phyloP scores from a whole-genome alignment of 208 protist species.

The Naegleria gruberi region DNA sequence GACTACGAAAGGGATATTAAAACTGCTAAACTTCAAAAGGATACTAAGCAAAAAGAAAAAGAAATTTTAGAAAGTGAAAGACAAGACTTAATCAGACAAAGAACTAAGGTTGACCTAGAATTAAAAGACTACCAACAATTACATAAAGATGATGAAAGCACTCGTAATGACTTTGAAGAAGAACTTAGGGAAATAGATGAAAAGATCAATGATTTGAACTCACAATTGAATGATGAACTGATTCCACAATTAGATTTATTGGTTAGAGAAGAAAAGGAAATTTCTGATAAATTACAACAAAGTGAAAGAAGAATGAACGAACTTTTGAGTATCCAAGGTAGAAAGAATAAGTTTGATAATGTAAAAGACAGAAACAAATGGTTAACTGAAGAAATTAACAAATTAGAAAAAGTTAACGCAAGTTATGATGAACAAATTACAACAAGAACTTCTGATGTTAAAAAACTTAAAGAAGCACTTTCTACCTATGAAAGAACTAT shows the following conservation, averaged over 20 bases:
- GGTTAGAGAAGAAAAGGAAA: constrained; percentile 33
- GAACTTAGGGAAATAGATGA: constrained; percentile 51
- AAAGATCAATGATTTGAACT: constrained; percentile 35
- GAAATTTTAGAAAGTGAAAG: constrained; percentile 13
- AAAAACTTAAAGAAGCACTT: constrained; percentile 30
- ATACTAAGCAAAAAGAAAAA: background rate
- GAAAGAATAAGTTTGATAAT: constrained; percentile 74
- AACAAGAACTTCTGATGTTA: constrained; percentile 43
- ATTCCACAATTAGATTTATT: constrained; percentile 41
- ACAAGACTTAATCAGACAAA: constrained; percentile 5
- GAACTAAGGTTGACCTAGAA: constrained; percentile 45
- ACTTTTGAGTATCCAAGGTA: constrained; percentile 72
- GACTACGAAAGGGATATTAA: constrained; percentile 24
- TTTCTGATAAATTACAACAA: constrained; percentile 35
- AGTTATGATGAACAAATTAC: constrained; percentile 43
- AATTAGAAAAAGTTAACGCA: constrained; percentile 48
- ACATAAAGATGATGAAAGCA: constrained; percentile 43
- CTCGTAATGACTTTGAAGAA: constrained; percentile 48
- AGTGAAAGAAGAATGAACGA: constrained; percentile 54
- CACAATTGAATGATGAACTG: constrained; percentile 44
- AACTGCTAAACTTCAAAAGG: background rate
- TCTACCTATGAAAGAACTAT: background rate
- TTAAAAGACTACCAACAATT: constrained; percentile 46
- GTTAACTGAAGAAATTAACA: constrained; percentile 63
- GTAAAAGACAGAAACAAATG: constrained; percentile 73